Evolutionary conservation across 345 rosid species (phyloP).

Genomic region (Dimocarpus longan): DNA sequence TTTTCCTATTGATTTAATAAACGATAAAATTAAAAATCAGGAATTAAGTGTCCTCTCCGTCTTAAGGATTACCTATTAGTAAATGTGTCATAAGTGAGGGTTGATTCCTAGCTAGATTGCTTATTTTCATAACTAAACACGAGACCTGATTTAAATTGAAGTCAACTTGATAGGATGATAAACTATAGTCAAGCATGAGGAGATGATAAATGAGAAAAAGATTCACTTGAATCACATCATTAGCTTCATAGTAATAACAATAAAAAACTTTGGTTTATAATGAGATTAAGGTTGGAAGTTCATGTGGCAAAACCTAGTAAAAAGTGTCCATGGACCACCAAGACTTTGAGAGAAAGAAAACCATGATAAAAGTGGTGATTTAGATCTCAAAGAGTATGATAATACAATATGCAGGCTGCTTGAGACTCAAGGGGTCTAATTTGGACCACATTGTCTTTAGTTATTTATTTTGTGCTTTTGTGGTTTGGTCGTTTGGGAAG

Average conservation of each 20-base stretch:
- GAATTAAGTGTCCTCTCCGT: too few species aligned
- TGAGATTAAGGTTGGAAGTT: background rate
- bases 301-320: background rate
- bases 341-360: background rate
- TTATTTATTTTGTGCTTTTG: background rate
- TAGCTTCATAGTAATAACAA: background rate
- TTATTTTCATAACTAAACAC: too few species aligned
- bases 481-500: too few species aligned
- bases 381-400: background rate
- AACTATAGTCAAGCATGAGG: background rate
- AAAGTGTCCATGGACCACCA: background rate
- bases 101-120: too few species aligned
- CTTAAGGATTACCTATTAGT: too few species aligned
- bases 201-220: background rate
- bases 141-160: too few species aligned
- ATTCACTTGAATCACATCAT: background rate
- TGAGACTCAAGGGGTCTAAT: conserved; percentile 3
- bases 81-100: too few species aligned
- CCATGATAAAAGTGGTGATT: background rate
- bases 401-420: background rate
- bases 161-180: too few species aligned
- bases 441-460: background rate
- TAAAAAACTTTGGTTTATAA: background rate
- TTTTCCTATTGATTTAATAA: too few species aligned
- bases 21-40: too few species aligned